A percentile compares a stretch with the other conserved stretches of the same genome.
phyloP scores from a whole-genome alignment of 2,329 filamentous ascomycete genomes.

The Epicoccum nigrum region DNA sequence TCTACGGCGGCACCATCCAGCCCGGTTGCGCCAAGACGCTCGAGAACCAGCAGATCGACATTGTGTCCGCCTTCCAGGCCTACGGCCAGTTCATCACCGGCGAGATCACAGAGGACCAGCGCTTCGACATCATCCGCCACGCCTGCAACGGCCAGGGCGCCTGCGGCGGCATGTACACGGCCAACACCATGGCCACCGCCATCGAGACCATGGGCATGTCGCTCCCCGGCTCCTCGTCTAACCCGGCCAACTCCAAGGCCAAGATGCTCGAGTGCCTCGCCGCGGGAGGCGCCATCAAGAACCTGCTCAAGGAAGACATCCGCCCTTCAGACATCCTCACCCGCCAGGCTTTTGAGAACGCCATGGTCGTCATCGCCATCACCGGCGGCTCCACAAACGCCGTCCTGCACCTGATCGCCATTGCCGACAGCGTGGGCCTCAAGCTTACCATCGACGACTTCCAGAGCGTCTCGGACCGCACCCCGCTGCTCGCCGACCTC shows the following conservation, averaged over 20 bases:
- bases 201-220: slow-evolving; percentile 60
- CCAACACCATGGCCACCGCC: slow-evolving; percentile 59
- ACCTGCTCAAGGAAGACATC: slow-evolving; percentile 58
- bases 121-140: slow-evolving; percentile 92
- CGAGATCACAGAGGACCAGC: slow-evolving; percentile 86
- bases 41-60: slow-evolving; percentile 78
- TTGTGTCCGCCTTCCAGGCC: slow-evolving; percentile 96
- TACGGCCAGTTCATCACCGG: slow-evolving; percentile 95
- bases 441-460: slow-evolving; percentile 60
- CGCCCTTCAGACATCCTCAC: slow-evolving; percentile 58
- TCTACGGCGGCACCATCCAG: slow-evolving; percentile 94
- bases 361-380: slow-evolving; percentile 59
- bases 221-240: slow-evolving; percentile 58
- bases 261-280: slow-evolving; percentile 59
- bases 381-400: slow-evolving; percentile 59
- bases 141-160: slow-evolving; percentile 85
- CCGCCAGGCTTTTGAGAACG: slow-evolving; percentile 56
- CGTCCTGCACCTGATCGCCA: slow-evolving; percentile 59
- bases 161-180: slow-evolving; percentile 77
- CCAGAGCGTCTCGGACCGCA: slow-evolving; percentile 57
- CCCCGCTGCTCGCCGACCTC: slow-evolving; percentile 58
- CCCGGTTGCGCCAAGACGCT: slow-evolving; percentile 81
- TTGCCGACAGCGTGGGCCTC: slow-evolving; percentile 57
- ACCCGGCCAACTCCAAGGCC: slow-evolving; percentile 57
- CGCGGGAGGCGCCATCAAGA: slow-evolving; percentile 57